Base-by-base conservation (phyloP, 495 filamentous ascomycete species). In the Penicillium robsamsonii region DNA sequence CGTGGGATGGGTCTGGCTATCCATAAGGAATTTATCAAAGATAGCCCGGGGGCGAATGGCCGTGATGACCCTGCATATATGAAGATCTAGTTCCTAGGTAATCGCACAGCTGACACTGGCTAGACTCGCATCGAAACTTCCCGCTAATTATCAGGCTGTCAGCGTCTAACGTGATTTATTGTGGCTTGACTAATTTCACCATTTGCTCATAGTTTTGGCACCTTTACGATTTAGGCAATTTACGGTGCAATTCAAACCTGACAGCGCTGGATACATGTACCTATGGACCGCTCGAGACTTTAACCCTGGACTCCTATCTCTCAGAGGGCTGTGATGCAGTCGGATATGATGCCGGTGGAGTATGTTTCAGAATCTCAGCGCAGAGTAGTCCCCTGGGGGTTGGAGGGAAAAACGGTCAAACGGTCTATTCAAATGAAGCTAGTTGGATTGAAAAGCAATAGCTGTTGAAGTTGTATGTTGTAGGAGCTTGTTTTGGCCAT, bases 41-140 rank as follows among this genome's bases (percentile, higher is more conserved):
- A 43, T 22, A 43, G 11, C 47, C 17, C 22, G 11, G 20, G 33
- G 42, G 31, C 22, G 11, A 27, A 25, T 27, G 25, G 25, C 25
- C 25, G 2, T 27, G 25, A 8, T n/a, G 49, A 20, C 7, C 51
- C 51, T 54, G 51, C 51, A 46, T 37, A 38, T 46, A 31, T 15
- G 42, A 20, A 17, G 30, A 18, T 35, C 27, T 25, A 54, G 41
- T 45, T 53, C 29, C 33, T 50, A 25, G 17, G 27, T 17, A 38
- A 43, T 43, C 51, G 46, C 52, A 37, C 42, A 13, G 31, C 31
- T 29, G n/a, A 46, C 24, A 27, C 18, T 25, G 31, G 12, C 31
- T 38, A n/a, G 35, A 38, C n/a, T 29, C 24, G 9, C 20, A 44
- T 38, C 9, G 43, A 38, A 46, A 27, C 9, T 18, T 46, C 5